Evolutionary conservation across 1,284 basidiomycete species (phyloP), one percentile per base, ranked within the genome.

Genomic region (Chalciporus sp.): DNA sequence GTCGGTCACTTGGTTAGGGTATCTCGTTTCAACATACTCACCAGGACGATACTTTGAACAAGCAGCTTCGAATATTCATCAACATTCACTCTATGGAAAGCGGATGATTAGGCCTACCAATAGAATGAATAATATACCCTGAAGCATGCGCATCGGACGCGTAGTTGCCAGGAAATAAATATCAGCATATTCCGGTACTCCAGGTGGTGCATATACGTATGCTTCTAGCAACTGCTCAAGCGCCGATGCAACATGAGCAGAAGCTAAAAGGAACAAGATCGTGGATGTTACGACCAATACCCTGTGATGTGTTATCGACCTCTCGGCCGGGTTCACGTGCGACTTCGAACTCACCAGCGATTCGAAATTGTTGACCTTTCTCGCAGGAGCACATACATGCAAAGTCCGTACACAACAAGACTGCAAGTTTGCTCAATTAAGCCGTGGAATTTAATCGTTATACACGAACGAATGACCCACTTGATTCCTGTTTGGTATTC

Each of bases 141-240:
- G 52, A 9, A 52, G 29, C 4, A 17, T 2, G 28, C 3, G n/a
- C 5, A 27, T 9, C 10, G 27, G 31, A 20, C 12, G 11, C 5
- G 3, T 17, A 2, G 3, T 2, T 8, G 20, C 47, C 14, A 54
- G 20, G 46, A 51, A 49, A 35, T 51, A 54, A 29, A 3, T 9
- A 11, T 48, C 42, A 26, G 47, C 52, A 23, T 53, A 53, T 31
- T 43, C 8, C 0, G 47, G 43, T 4, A 39, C 35, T 7, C 42
- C 19, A 7, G 17, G 5, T 9, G 51, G 37, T 1, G 8, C 49
- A 26, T 51, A 51, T 14, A 47, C n/a, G 27, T 51, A 55, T 1
- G 47, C 43, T 2, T 58, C 48, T 1, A 58, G 49, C 9, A 53
- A 12, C 48, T 48, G 43, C 20, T 23, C 47, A 5, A 49, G 33